These are phyloP conservation scores for Mycena epipterygia DNA, from an alignment of 768 basidiomycete species.

Conservation along the genomic window DNA sequence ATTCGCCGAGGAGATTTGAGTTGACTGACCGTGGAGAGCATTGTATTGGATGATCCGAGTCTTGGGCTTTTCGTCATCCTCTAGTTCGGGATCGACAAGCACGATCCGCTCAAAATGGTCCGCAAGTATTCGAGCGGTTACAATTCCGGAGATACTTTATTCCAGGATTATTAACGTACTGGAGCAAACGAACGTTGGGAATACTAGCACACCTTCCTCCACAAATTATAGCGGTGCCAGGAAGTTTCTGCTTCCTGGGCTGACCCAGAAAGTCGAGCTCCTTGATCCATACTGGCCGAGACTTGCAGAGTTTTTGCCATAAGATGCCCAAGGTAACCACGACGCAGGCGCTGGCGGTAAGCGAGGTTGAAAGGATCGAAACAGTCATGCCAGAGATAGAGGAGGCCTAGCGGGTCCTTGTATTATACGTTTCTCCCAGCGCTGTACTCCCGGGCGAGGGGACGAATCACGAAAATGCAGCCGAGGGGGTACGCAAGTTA, in stretches of 20 bases:
- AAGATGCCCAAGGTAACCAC: no score
- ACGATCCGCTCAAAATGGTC: conserved; percentile 47
- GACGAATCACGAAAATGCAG: no score
- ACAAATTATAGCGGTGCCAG: conserved; percentile 40
- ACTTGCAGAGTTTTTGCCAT: conserved; percentile 26
- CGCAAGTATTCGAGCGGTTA: conserved; percentile 42
- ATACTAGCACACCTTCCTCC: conserved; percentile 41
- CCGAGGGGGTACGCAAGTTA: no score
- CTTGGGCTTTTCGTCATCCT: conserved; percentile 27
- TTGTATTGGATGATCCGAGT: conserved; percentile 38
- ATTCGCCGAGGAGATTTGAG: neutral
- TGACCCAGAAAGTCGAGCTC: conserved; percentile 22
- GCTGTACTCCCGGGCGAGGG: no score
- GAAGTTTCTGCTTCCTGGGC: conserved; percentile 20
- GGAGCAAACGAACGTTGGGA: neutral
- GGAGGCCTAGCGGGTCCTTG: no score
- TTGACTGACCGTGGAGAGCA: conserved; percentile 31
- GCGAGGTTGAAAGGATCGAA: no score
- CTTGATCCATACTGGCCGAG: conserved; percentile 10
- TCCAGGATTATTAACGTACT: neutral
- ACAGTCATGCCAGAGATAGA: no score
- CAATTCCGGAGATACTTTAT: conserved; percentile 45
- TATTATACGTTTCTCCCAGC: no score
- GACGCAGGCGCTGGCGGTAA: no score
- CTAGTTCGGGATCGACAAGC: conserved; percentile 43